Base-by-base conservation (phyloP, 2,329 filamentous ascomycete genomes). In the Ophiocordyceps camponoti-leonardi region DNA sequence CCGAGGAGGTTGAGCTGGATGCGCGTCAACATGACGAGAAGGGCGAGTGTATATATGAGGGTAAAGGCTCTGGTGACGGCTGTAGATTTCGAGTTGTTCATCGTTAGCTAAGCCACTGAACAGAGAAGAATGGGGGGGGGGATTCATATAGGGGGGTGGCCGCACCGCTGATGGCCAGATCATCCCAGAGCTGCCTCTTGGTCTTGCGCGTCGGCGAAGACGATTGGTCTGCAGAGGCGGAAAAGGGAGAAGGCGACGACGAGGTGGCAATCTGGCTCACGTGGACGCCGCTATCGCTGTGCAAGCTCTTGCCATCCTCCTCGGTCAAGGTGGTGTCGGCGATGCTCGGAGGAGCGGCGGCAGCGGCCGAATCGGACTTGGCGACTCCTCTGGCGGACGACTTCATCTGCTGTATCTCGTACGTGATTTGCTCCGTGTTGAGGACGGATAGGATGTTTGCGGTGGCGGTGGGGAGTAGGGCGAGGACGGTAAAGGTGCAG, bases 1-100 rank as follows among this genome's bases (percentile, higher is more conserved):
- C 92, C 92, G 35, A 98, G 83, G 26, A 98, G 84, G 67, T 98
- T 98, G 49, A 98, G 79, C 66, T 98, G 92, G 56, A 98, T 85
- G 49, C 90, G 79, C 1, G 92, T 98, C 53, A 98, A 78, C 63
- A 98, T 79, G 7, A 85, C 88, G 47, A 98, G 77, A 42, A 98
- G 77, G 26, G 83, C 81, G 42, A 96, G 73, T 1, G 86, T 94
- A 62, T 98, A 98, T 50, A 96, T 73, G 46, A 98, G 72, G 8
- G 90, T 94, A 57, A 94, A 90, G 1, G 90, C 79, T 59, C 92
- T 75, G 11, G 92, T 92, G 55, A 96, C 83, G 10, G 92, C 88
- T 42, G 26, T 26, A 14, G 19, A 14, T 7, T n/a, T n/a, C n/a
- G n/a, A n/a, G n/a, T n/a, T n/a, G n/a, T n/a, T n/a, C n/a, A n/a